phyloP scores from a whole-genome alignment of 306 rosid genomes.

The Malus domestica region DNA sequence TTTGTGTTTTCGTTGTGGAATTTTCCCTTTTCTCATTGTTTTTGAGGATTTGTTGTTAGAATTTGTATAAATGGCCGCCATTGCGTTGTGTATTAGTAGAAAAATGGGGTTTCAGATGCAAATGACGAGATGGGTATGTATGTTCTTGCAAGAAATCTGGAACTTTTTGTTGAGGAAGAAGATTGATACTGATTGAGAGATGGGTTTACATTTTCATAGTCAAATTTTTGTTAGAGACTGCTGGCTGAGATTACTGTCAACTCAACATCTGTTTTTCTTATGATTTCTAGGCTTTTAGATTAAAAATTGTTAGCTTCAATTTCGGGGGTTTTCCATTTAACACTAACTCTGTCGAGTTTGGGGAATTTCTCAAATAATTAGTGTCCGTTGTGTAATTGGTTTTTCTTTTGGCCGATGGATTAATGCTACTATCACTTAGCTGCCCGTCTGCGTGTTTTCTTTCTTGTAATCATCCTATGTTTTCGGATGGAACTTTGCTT shows the following conservation, averaged over 20 bases:
- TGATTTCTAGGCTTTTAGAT: background rate
- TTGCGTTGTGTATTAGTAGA: background rate
- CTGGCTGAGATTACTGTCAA: background rate
- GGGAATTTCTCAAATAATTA: background rate
- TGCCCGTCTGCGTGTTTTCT: background rate
- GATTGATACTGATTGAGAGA: background rate
- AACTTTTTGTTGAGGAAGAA: background rate
- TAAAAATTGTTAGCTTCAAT: background rate
- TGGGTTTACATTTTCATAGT: background rate
- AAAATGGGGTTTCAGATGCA: conserved; percentile 1
- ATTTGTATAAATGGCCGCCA: background rate
- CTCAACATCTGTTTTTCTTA: background rate
- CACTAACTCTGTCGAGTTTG: background rate
- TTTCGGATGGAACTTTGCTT: background rate
- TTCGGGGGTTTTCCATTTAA: background rate
- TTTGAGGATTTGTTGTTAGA: background rate
- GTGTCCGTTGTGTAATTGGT: background rate
- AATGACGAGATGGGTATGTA: background rate
- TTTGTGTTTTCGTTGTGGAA: background rate
- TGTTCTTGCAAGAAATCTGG: background rate
- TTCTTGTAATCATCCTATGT: background rate
- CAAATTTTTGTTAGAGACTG: background rate
- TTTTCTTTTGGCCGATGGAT: background rate
- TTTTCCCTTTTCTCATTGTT: background rate
- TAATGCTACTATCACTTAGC: background rate